These are phyloP conservation scores for Amanita subjunquillea DNA, from an alignment of 768 basidiomycete genomes.

Conservation along the genomic window DNA sequence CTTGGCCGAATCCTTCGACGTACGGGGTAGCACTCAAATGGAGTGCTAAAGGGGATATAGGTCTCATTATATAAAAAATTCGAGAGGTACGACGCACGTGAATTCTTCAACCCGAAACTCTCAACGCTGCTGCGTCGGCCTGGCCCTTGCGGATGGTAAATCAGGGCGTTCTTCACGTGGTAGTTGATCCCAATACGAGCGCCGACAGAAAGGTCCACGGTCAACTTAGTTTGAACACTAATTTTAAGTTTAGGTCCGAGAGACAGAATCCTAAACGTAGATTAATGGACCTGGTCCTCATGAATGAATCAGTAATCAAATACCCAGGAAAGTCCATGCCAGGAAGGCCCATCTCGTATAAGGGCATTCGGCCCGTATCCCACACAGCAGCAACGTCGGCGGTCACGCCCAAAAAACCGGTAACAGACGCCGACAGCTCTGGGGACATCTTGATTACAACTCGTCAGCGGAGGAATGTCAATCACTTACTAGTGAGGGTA, in stretches of 20 bases:
- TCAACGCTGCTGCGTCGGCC: neutral
- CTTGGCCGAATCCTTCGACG: neutral
- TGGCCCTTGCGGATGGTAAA: neutral
- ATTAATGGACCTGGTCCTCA: neutral
- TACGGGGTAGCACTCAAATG: neutral
- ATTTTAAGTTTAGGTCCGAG: neutral
- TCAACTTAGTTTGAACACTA: neutral
- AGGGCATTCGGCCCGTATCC: neutral
- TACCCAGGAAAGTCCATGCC: neutral
- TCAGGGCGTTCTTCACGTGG: neutral
- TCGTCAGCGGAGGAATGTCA: neutral
- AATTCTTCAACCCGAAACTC: neutral
- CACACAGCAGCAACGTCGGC: neutral
- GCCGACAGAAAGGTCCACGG: neutral
- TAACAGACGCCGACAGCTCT: neutral
- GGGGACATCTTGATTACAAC: neutral
- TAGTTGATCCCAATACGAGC: neutral
- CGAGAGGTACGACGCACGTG: neutral
- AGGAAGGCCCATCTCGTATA: neutral
- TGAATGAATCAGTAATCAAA: neutral
- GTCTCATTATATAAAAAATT: neutral
- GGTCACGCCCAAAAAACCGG: neutral
- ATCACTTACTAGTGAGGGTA: conserved; percentile 21
- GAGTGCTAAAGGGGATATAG: neutral
- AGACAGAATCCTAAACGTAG: neutral